Percentiles rank a stretch among this genome's conserved stretches.
phyloP scores from a whole-genome alignment of 768 basidiomycete species.

The Obba rivulosa region DNA sequence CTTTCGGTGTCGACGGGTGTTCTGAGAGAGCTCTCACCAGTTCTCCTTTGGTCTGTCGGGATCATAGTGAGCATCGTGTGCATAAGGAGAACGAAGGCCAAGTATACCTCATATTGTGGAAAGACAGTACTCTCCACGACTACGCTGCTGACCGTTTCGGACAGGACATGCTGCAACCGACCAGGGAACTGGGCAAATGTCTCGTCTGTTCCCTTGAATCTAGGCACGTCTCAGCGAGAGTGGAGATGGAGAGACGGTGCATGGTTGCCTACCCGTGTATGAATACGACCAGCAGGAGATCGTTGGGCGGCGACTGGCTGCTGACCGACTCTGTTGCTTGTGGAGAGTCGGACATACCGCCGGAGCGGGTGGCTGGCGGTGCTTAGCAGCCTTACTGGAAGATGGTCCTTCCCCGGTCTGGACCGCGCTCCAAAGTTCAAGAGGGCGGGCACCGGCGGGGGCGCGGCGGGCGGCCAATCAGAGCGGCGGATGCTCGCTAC shows the following conservation, averaged over 20 bases:
- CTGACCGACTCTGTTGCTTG: too few relatives aligned
- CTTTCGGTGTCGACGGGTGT: too few relatives aligned
- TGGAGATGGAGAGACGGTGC: conserved; percentile 4
- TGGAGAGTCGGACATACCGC: too few relatives aligned
- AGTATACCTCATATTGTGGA: conserved; percentile 76
- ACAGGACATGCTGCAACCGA: conserved; percentile 70
- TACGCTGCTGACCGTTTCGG: conserved; percentile 53
- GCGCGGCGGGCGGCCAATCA: too few relatives aligned
- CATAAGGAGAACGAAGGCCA: neutral
- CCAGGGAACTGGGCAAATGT: conserved; percentile 79
- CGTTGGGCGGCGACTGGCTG: conserved; percentile 19
- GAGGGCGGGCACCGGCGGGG: too few relatives aligned
- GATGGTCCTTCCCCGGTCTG: too few relatives aligned
- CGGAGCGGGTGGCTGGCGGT: too few relatives aligned
- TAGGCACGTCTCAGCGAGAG: conserved; percentile 10
- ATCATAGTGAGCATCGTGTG: neutral
- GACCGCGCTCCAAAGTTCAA: too few relatives aligned
- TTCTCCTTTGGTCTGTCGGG: conserved; percentile 76
- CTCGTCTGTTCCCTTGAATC: conserved; percentile 58
- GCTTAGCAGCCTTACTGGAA: too few relatives aligned
- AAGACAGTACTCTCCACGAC: conserved; percentile 75
- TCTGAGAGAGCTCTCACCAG: conserved; percentile 55
- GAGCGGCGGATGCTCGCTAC: too few relatives aligned
- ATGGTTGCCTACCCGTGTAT: conserved; percentile 66
- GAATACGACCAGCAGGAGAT: conserved; percentile 65